Conservation (phyloP, 2,329 filamentous ascomycete genomes). For the Colletotrichum sp. region DNA sequence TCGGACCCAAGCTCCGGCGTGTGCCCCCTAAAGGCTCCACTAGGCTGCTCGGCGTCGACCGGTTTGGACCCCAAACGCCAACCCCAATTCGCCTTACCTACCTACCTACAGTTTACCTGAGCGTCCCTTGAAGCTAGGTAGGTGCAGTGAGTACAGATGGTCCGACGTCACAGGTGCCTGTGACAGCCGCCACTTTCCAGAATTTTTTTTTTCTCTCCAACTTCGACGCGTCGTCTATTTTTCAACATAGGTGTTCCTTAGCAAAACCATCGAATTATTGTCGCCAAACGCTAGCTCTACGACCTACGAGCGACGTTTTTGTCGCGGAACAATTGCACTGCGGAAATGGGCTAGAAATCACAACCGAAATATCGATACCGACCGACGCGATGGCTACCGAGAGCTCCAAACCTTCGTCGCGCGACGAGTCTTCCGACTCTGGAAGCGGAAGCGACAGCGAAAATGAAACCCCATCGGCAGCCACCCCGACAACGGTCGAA, state of each 20-base stretch:
- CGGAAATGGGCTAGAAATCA: slow-evolving; percentile 5
- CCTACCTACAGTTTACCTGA: not conserved
- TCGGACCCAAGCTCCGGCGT: not conserved
- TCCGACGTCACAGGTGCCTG: slow-evolving; percentile 15
- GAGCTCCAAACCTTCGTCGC: slow-evolving; percentile 2
- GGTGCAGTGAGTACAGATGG: not conserved
- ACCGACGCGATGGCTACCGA: slow-evolving; percentile 18
- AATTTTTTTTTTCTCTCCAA: slow-evolving; percentile 1
- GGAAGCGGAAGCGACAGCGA: slow-evolving; percentile 36
- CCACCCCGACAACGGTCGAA: slow-evolving; percentile 52
- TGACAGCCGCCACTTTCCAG: slow-evolving; percentile 6
- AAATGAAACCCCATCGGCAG: slow-evolving; percentile 26
- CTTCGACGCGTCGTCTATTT: slow-evolving; percentile 5
- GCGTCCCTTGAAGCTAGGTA: not conserved
- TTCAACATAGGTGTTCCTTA: not conserved
- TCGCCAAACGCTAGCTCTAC: not conserved
- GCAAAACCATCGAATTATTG: not conserved
- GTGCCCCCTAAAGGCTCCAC: not conserved
- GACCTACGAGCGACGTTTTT: not conserved
- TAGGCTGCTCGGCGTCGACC: not conserved
- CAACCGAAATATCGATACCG: not conserved
- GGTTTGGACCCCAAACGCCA: not conserved
- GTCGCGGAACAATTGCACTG: not conserved
- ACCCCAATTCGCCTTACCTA: not conserved
- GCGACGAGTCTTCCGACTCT: slow-evolving; percentile 23